Conservation (phyloP, 2,329 filamentous ascomycete species). For the Fusarium drepaniforme region DNA sequence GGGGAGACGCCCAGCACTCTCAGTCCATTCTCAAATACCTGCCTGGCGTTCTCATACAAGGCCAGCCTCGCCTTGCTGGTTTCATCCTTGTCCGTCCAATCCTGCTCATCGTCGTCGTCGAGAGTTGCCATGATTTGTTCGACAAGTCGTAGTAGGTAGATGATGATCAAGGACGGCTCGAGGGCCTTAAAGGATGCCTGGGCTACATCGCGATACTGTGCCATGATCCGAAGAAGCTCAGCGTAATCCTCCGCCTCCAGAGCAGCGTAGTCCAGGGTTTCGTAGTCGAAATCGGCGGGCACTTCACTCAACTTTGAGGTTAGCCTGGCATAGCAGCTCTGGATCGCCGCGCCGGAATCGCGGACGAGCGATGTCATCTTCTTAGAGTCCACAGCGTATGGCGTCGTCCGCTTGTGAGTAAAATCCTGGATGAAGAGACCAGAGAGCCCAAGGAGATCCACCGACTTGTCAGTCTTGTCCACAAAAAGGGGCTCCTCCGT, state of each 20-base stretch:
- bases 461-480: conserved; percentile 22
- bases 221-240: conserved; percentile 64
- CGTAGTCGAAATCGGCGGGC: conserved; percentile 20
- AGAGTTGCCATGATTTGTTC: conserved; percentile 48
- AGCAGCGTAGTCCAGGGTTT: conserved; percentile 12
- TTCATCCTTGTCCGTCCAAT: conserved; percentile 56
- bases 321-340: conserved; percentile 41
- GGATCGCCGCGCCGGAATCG: conserved; percentile 34
- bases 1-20: conserved; percentile 54
- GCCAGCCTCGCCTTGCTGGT: conserved; percentile 67
- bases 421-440: conserved; percentile 42
- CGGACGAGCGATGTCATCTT: conserved; percentile 48
- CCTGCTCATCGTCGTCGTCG: conserved; percentile 63
- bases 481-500: conserved; percentile 20
- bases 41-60: conserved; percentile 62
- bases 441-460: conserved; percentile 27
- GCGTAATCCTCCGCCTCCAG: conserved; percentile 39
- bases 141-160: conserved; percentile 60
- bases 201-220: conserved; percentile 75
- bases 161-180: conserved; percentile 75
- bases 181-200: conserved; percentile 73
- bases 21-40: conserved; percentile 45
- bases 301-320: conserved; percentile 10
- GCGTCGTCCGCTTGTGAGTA: conserved; percentile 39
- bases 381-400: conserved; percentile 39